phyloP scores from a whole-genome alignment of 2,329 filamentous ascomycete species.

The Colletotrichum sp. region DNA sequence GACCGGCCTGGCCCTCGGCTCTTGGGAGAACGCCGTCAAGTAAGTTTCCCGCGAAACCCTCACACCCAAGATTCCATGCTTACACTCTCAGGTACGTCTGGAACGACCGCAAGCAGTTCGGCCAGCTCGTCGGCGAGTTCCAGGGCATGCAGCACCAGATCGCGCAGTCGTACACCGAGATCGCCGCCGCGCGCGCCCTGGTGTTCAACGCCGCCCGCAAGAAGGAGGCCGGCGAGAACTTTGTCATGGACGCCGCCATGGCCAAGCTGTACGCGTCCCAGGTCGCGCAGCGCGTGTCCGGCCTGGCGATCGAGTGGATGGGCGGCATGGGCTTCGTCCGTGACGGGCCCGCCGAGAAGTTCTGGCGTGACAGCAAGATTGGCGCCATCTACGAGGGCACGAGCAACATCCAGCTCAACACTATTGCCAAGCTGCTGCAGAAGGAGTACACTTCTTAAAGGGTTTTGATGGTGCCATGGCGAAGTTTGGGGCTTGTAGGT shows the following conservation, averaged over 20 bases:
- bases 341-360: slow-evolving; percentile 97
- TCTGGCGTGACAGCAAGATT: slow-evolving; percentile 97
- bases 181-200: slow-evolving; percentile 85
- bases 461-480: not conserved
- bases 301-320: slow-evolving; percentile 97
- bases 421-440: slow-evolving; percentile 66
- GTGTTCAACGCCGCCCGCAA: slow-evolving; percentile 97
- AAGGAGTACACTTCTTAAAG: slow-evolving; percentile 60
- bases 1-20: slow-evolving; percentile 93
- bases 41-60: slow-evolving; percentile 37
- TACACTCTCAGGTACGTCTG: slow-evolving; percentile 73
- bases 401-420: slow-evolving; percentile 75
- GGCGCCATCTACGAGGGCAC: slow-evolving; percentile 97
- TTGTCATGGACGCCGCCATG: slow-evolving; percentile 96
- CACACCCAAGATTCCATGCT: not conserved
- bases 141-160: slow-evolving; percentile 99
- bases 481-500: slow-evolving; percentile 1
- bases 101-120: slow-evolving; percentile 99
- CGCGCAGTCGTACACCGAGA: slow-evolving; percentile 93
- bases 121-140: slow-evolving; percentile 91
- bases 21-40: slow-evolving; percentile 91
- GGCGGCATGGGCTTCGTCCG: slow-evolving; percentile 98
- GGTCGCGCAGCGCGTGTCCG: slow-evolving; percentile 85
- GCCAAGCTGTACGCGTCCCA: slow-evolving; percentile 95
- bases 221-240: slow-evolving; percentile 97